Evolutionary conservation across 225 moss, liverwort and hornwort genomes (phyloP).

Genomic region (Ulota crispa): DNA sequence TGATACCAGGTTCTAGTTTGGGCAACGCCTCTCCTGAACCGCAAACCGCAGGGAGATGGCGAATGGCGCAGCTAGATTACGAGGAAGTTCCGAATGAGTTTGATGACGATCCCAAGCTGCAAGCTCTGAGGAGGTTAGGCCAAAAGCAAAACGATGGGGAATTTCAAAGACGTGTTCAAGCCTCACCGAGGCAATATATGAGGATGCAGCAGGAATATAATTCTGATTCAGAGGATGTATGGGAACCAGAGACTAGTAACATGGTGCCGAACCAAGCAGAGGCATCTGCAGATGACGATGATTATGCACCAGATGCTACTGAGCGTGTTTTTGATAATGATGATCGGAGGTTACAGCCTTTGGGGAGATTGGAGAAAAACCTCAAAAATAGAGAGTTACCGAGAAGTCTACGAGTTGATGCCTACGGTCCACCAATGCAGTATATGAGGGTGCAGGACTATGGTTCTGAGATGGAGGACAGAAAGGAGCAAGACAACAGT

Average conservation of each 20-base stretch:
- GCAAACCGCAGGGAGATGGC: conserved; percentile 28
- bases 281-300: conserved; percentile 21
- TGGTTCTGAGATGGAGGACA: conserved; percentile 33
- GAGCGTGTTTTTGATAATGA: conserved; percentile 21
- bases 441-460: conserved; percentile 40
- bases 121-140: conserved; percentile 39
- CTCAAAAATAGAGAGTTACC: conserved; percentile 21
- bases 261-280: conserved; percentile 25
- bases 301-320: conserved; percentile 19
- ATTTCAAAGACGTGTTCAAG: conserved; percentile 26
- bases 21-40: conserved; percentile 26
- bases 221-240: conserved; percentile 36
- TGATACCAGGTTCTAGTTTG: conserved; percentile 31
- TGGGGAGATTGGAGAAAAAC: conserved; percentile 11
- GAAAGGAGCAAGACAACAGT: conserved; percentile 24
- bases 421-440: conserved; percentile 42
- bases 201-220: conserved; percentile 28
- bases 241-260: conserved; percentile 22
- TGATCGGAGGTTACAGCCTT: conserved; percentile 26
- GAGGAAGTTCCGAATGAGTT: conserved; percentile 37
- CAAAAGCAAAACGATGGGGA: conserved; percentile 15
- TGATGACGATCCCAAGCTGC: conserved; percentile 43
- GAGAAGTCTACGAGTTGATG: conserved; percentile 31
- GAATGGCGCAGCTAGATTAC: conserved; percentile 42
- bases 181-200: conserved; percentile 27